Evolutionary conservation across 1,284 basidiomycete genomes (phyloP).

Genomic region (Trichosporon ovoides): DNA sequence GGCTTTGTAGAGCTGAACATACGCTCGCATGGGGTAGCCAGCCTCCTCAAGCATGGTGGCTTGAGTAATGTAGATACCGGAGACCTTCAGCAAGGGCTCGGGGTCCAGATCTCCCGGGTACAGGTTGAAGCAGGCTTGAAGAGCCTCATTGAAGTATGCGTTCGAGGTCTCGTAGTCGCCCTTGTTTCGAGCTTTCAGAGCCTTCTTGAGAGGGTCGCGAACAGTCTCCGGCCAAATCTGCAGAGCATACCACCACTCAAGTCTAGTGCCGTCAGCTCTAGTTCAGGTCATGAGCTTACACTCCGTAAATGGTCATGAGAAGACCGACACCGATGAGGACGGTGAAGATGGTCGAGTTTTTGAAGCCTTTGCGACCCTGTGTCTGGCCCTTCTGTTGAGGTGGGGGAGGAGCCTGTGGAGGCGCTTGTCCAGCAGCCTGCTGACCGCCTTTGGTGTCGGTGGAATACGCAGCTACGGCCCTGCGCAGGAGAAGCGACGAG

Average conservation of each 20-base stretch:
- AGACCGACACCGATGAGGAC: slow-evolving; percentile 43
- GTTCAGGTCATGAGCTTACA: slow-evolving; percentile 28
- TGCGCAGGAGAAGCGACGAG: not conserved
- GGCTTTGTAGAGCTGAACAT: slow-evolving; percentile 32
- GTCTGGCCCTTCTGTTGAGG: not conserved
- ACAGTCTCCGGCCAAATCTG: slow-evolving; percentile 45
- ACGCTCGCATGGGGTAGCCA: slow-evolving; percentile 35
- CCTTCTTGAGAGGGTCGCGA: slow-evolving; percentile 41
- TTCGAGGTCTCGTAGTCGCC: slow-evolving; percentile 42
- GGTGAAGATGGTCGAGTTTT: slow-evolving; percentile 37
- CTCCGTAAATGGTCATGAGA: slow-evolving; percentile 45
- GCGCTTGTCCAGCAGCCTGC: not conserved
- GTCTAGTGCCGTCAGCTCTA: slow-evolving; percentile 22
- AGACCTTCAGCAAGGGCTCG: slow-evolving; percentile 44
- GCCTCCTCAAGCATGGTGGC: slow-evolving; percentile 38
- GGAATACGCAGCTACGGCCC: not conserved
- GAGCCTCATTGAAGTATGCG: slow-evolving; percentile 38
- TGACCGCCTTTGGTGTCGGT: not conserved
- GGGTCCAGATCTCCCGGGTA: slow-evolving; percentile 32
- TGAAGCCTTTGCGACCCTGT: slow-evolving; percentile 5
- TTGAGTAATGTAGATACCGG: slow-evolving; percentile 44
- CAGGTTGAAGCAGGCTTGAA: slow-evolving; percentile 30
- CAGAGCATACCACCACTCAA: slow-evolving; percentile 47
- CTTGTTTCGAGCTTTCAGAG: slow-evolving; percentile 40
- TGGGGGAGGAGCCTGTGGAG: not conserved